phyloP scores from a whole-genome alignment of 257 asterid species.

The Misopates orontium region DNA sequence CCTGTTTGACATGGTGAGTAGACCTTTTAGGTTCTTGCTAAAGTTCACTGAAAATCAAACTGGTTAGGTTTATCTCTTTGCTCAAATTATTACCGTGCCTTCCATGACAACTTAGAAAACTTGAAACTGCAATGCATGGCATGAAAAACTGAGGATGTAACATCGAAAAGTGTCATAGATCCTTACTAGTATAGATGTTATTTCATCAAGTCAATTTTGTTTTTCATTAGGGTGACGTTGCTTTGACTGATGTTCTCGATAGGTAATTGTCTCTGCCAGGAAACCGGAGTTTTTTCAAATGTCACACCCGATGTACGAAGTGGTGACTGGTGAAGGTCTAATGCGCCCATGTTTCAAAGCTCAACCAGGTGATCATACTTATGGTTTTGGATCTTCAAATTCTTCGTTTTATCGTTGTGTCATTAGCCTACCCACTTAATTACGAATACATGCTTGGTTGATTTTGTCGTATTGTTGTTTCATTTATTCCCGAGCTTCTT shows the following conservation, averaged over 20 bases:
- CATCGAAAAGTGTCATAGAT: background rate
- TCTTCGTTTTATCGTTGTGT: background rate
- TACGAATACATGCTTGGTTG: too few relatives aligned
- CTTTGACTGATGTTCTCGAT: slow-evolving; percentile 28
- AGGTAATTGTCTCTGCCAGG: slow-evolving; percentile 91
- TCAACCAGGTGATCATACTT: slow-evolving; percentile 51
- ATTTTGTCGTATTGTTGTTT: background rate
- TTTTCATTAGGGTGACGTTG: slow-evolving; percentile 12
- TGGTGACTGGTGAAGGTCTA: slow-evolving; percentile 87
- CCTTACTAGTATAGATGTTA: slow-evolving; percentile 9
- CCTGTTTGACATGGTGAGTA: slow-evolving; percentile 83
- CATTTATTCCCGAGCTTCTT: background rate
- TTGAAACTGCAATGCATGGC: slow-evolving; percentile 23
- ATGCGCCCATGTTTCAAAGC: slow-evolving; percentile 93
- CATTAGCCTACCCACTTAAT: too few relatives aligned
- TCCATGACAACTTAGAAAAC: slow-evolving; percentile 18
- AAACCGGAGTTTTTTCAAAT: slow-evolving; percentile 90
- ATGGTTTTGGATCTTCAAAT: slow-evolving; percentile 22
- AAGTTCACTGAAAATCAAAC: slow-evolving; percentile 20
- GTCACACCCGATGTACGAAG: slow-evolving; percentile 92
- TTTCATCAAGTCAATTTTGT: slow-evolving; percentile 12
- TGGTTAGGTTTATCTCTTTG: slow-evolving; percentile 20
- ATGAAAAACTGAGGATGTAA: slow-evolving; percentile 1
- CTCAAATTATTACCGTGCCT: background rate
- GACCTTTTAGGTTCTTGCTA: slow-evolving; percentile 12